Evolutionary conservation across 495 filamentous ascomycete species (phyloP).

Genomic region (Podospora anserina): DNA sequence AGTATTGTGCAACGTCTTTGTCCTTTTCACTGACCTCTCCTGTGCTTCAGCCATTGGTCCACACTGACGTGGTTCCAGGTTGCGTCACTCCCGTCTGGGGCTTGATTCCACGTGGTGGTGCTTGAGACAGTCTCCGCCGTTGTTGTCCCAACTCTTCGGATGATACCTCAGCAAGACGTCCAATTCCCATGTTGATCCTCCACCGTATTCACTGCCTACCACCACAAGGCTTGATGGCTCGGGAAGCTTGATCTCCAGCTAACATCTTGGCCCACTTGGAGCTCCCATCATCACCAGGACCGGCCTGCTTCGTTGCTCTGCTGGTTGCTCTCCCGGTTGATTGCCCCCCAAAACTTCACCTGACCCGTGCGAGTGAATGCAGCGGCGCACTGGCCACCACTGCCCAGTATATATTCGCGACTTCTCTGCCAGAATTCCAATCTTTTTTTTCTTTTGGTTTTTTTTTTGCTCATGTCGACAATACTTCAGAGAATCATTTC

Average conservation of each 20-base stretch:
- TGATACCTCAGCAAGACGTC: neutral
- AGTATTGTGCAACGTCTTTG: neutral
- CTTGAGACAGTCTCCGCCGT: neutral
- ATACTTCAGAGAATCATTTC: constrained; percentile 83
- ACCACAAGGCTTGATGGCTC: too few relatives aligned
- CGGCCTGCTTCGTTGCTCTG: too few relatives aligned
- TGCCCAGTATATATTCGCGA: neutral
- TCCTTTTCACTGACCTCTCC: neutral
- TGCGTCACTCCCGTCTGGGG: too few relatives aligned
- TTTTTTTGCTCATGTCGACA: constrained; percentile 43
- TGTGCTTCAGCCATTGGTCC: neutral
- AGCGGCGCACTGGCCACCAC: constrained; percentile 16
- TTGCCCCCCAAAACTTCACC: neutral
- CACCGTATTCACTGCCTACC: too few relatives aligned
- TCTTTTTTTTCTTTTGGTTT: constrained; percentile 21
- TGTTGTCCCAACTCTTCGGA: neutral
- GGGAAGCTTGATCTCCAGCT: too few relatives aligned
- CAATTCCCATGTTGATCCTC: neutral
- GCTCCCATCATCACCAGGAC: too few relatives aligned
- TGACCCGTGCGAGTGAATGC: constrained; percentile 11
- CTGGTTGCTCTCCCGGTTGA: too few relatives aligned
- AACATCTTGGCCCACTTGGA: too few relatives aligned
- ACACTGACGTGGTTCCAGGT: neutral
- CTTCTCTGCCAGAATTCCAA: constrained; percentile 1
- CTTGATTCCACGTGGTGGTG: neutral